Evolutionary conservation across 129 eudicot genomes (phyloP).

Genomic region (Arctium lappa): DNA sequence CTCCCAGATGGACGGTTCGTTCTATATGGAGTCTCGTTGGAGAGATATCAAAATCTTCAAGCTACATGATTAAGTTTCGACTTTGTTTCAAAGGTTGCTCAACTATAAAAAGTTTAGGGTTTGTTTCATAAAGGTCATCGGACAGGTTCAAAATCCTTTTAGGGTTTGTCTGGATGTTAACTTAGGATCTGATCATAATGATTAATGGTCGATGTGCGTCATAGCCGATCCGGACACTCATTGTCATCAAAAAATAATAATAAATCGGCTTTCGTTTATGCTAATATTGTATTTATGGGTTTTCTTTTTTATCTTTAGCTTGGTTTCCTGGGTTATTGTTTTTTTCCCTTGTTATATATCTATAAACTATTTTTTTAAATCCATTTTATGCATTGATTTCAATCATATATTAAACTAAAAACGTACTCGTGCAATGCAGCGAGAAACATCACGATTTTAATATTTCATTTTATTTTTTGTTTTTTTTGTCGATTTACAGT

Average conservation of each 20-base stretch:
- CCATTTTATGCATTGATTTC: no score
- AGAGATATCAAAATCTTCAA: constrained; percentile 21
- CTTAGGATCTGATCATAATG: background rate
- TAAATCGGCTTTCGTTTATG: background rate
- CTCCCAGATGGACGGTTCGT: constrained; percentile 6
- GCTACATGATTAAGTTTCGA: background rate
- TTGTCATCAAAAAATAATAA: background rate
- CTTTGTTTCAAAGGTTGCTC: background rate
- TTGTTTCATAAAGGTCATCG: background rate
- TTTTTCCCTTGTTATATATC: no score
- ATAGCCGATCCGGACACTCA: background rate
- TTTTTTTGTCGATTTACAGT: no score
- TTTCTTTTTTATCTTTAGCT: background rate
- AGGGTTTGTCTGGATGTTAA: background rate
- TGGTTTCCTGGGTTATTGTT: no score
- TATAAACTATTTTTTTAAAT: no score
- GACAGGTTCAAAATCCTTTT: no score
- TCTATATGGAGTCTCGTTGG: constrained; percentile 43
- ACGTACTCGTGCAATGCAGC: no score
- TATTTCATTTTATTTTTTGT: no score
- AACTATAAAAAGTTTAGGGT: background rate
- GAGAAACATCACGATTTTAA: no score
- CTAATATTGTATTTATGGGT: background rate
- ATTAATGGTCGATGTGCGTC: background rate
- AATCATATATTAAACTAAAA: no score